Percentiles rank a stretch among this genome's conserved stretches.
phyloP scores from a whole-genome alignment of 768 basidiomycete species.

The Serendipita indica region DNA sequence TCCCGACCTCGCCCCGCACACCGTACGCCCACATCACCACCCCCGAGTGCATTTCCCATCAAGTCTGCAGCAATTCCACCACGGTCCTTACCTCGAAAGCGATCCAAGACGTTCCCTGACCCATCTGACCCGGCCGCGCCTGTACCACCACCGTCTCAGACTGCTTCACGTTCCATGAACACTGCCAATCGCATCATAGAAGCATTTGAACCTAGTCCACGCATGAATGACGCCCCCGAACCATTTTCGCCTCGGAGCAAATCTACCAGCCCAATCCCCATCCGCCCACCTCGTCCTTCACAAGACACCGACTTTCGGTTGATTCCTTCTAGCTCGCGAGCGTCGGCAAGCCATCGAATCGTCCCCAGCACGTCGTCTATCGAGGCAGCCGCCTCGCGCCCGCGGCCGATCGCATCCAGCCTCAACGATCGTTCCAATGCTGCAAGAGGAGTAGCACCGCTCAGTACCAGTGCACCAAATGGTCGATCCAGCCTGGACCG shows the following conservation, averaged over 20 bases:
- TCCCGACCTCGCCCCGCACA: background rate
- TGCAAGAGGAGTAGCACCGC: background rate
- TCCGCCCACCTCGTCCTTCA: background rate
- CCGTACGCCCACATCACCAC: background rate
- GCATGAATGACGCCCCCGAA: background rate
- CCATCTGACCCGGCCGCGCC: background rate
- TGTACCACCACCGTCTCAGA: background rate
- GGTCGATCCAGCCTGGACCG: background rate
- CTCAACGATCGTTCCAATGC: background rate
- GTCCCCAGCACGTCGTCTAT: background rate
- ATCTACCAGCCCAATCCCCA: background rate
- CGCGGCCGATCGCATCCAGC: background rate
- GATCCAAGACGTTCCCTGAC: slow-evolving; percentile 8
- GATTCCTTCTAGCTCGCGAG: background rate
- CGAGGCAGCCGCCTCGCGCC: background rate
- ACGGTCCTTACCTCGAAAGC: background rate
- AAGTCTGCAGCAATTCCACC: background rate
- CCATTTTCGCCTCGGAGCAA: background rate
- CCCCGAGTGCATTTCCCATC: slow-evolving; percentile 2
- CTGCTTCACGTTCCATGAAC: background rate
- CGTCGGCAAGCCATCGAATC: background rate
- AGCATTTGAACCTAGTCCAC: background rate
- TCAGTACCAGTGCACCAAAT: background rate
- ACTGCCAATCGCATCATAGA: background rate
- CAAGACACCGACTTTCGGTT: background rate